A percentile compares a stretch with the other conserved stretches of the same genome.
These are phyloP conservation scores for Ambrosia hybrid DNA, from an alignment of 140 eudicot species.

Conservation along the genomic window DNA sequence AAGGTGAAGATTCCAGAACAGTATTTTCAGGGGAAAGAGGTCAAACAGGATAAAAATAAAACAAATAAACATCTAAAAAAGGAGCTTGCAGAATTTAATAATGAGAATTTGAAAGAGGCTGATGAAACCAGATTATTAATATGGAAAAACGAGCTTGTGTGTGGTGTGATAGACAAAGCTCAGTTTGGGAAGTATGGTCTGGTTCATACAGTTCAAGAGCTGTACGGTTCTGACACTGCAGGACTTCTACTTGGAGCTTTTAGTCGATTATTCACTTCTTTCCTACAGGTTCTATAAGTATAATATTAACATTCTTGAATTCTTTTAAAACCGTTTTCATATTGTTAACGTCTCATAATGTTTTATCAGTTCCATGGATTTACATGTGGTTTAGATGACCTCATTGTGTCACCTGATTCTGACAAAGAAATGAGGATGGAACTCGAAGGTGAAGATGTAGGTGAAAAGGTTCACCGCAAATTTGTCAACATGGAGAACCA, in stretches of 20 bases:
- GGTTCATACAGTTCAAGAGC: constrained; percentile 95
- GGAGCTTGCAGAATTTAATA: constrained; percentile 48
- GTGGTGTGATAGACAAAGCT: constrained; percentile 97
- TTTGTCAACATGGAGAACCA: constrained; percentile 71
- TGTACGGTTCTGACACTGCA: constrained; percentile 73
- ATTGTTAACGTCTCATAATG: constrained; percentile 2
- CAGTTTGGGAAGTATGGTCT: constrained; percentile 98
- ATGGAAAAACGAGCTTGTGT: constrained; percentile 80
- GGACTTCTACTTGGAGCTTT: constrained; percentile 88
- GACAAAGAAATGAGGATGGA: constrained; percentile 65
- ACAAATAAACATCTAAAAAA: constrained; percentile 26
- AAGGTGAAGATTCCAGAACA: constrained; percentile 70
- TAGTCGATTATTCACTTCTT: constrained; percentile 77
- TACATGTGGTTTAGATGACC: constrained; percentile 94
- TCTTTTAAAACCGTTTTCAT: neutral
- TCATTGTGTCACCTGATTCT: constrained; percentile 65
- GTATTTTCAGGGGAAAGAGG: constrained; percentile 54
- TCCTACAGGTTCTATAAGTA: constrained; percentile 57
- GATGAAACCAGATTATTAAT: constrained; percentile 71
- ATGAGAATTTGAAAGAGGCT: constrained; percentile 27
- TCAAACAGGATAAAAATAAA: constrained; percentile 29
- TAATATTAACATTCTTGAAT: neutral
- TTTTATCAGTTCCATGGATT: constrained; percentile 79
- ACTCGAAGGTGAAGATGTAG: constrained; percentile 89
- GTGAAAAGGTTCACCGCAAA: constrained; percentile 87